Evolutionary conservation across 169 alveolate genomes (phyloP), one percentile per base, ranked within the genome.

Genomic region (Plasmodium gonderi): DNA sequence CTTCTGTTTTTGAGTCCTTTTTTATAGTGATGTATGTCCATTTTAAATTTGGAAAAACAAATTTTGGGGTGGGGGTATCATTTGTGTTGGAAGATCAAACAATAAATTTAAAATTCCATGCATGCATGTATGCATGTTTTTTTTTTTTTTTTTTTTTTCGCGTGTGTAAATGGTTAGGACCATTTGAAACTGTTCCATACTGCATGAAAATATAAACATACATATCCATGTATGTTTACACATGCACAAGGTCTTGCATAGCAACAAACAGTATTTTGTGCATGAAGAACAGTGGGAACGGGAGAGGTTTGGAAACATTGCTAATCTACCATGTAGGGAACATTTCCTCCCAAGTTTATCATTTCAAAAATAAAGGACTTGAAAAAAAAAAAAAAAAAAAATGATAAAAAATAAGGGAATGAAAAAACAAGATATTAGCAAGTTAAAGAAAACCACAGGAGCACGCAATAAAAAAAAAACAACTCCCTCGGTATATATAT

Each of bases 381-480:
- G n/a, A 76, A 29, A 76, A n/a, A 76, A 76, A 44, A 38, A 12
- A 74, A 31, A 0, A 74, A 17, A 76, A 12, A 36, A 75, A 80
- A 80, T 60, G 78, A 80, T 80, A 77, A 77, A 77, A 44, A 47
- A 77, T 80, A 80, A n/a, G 45, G 60, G n/a, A 12, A 51, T 20
- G 79, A 82, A 82, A 60, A 72, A 82, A 68, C 17, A 68, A 49
- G 74, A 26, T 44, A 23, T 26, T 47, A 72, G 60, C 49, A 82
- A 82, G 69, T 60, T 9, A 17, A 65, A 33, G 69, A 80, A 80
- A 4, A 26, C 40, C 42, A 23, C 67, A 9, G 47, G 47, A 26
- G 26, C 45, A 17, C 68, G 20, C 8, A 80, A 68, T 11, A 82
- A 45, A 40, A 80, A 12, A 42, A 42, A 80, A 36, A 36, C 44